Conservation (phyloP, 2,329 filamentous ascomycete species). For the Emergomyces pasteurianus region DNA sequence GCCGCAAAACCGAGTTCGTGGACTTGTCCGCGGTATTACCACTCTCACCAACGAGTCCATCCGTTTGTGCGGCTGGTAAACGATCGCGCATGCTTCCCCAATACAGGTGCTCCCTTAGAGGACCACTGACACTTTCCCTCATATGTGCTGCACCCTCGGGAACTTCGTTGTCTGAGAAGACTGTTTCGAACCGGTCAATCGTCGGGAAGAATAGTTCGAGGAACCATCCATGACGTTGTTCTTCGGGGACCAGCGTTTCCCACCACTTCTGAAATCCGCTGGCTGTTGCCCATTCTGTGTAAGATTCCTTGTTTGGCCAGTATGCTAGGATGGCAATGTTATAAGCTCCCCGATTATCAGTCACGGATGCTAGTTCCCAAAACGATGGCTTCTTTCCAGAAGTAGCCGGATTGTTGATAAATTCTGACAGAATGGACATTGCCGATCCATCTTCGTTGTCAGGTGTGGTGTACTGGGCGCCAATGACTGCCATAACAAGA, state of each 20-base stretch:
- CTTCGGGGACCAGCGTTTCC: slow-evolving; percentile 18
- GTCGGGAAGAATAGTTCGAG: slow-evolving; percentile 32
- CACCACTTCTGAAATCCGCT: slow-evolving; percentile 32
- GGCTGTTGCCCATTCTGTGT: slow-evolving; percentile 21
- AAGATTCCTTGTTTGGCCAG: slow-evolving; percentile 22
- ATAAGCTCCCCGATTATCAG: slow-evolving; percentile 20
- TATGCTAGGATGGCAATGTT: slow-evolving; percentile 30
- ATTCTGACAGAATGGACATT: slow-evolving; percentile 9
- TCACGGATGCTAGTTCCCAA: slow-evolving; percentile 25
- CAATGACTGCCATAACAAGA: slow-evolving; percentile 25
- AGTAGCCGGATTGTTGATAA: slow-evolving; percentile 5
- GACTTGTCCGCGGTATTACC: not conserved
- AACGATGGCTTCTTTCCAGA: slow-evolving; percentile 4
- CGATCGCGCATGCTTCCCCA: slow-evolving; percentile 39
- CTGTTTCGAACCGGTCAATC: slow-evolving; percentile 34
- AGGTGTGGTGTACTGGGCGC: slow-evolving; percentile 17
- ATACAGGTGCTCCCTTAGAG: slow-evolving; percentile 34
- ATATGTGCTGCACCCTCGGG: slow-evolving; percentile 34
- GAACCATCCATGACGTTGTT: slow-evolving; percentile 30
- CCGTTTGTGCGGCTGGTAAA: slow-evolving; percentile 28
- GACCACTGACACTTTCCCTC: slow-evolving; percentile 25
- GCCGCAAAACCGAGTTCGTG: not conserved
- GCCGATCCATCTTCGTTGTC: slow-evolving; percentile 7
- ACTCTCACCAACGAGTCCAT: slow-evolving; percentile 21
- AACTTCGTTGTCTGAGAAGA: slow-evolving; percentile 27